Conservation (phyloP, 352 stramenopile species). For the Blastocystis sp. region DNA sequence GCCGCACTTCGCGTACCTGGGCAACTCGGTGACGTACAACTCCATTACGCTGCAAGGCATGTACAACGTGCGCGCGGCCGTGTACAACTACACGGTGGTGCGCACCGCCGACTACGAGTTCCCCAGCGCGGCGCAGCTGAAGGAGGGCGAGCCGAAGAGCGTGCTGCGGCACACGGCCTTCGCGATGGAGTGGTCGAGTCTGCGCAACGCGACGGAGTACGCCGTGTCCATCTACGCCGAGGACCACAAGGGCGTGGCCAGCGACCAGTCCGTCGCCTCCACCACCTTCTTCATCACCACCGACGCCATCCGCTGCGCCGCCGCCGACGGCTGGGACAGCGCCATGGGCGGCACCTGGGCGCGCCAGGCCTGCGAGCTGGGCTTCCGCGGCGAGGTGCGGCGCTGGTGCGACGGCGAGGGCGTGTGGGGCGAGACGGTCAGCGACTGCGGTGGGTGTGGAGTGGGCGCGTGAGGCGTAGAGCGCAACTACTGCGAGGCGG, state of each 20-base stretch:
- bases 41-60: slow-evolving; percentile 44
- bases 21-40: slow-evolving; percentile 54
- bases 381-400: not conserved
- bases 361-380: not conserved
- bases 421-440: slow-evolving; percentile 26
- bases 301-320: slow-evolving; percentile 29
- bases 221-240: slow-evolving; percentile 53
- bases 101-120: slow-evolving; percentile 40
- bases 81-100: slow-evolving; percentile 59
- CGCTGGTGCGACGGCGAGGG: slow-evolving; percentile 44
- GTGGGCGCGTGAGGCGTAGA: not conserved
- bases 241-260: slow-evolving; percentile 31
- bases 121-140: not conserved
- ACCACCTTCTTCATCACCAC: slow-evolving; percentile 68
- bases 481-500: slow-evolving; percentile 22
- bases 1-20: slow-evolving; percentile 47
- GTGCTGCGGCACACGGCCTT: slow-evolving; percentile 37
- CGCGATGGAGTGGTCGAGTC: not conserved
- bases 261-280: slow-evolving; percentile 16
- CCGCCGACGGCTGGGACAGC: slow-evolving; percentile 8
- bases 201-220: slow-evolving; percentile 65
- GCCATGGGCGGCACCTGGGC: not conserved
- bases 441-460: slow-evolving; percentile 35
- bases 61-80: slow-evolving; percentile 51
- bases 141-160: not conserved